These are phyloP conservation scores for Harrya chromipes DNA, from an alignment of 768 basidiomycete genomes.

Conservation along the genomic window DNA sequence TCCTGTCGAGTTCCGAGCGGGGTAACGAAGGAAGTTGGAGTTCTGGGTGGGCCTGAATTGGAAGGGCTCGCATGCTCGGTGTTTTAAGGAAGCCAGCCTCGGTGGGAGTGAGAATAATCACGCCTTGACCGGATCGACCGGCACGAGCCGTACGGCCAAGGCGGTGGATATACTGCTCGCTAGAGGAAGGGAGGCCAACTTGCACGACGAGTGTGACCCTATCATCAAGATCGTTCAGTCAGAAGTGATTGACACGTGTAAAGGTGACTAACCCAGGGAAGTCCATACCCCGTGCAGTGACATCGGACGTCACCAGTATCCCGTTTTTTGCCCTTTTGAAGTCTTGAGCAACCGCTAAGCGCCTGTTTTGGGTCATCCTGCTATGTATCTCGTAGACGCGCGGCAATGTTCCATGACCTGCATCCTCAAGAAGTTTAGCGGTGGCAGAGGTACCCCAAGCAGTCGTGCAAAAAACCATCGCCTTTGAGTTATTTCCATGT, in stretches of 20 bases:
- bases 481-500: constrained; percentile 34
- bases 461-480: constrained; percentile 68
- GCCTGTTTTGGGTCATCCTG: constrained; percentile 47
- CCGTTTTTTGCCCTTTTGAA: constrained; percentile 46
- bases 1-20: constrained; percentile 28
- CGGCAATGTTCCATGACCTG: constrained; percentile 27
- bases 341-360: constrained; percentile 46
- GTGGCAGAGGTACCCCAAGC: constrained; percentile 53
- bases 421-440: constrained; percentile 34
- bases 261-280: constrained; percentile 47
- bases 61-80: constrained; percentile 39
- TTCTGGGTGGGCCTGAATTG: constrained; percentile 34
- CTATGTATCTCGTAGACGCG: constrained; percentile 56
- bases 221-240: constrained; percentile 6
- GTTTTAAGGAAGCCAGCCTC: constrained; percentile 48
- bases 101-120: constrained; percentile 50
- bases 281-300: constrained; percentile 66
- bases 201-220: constrained; percentile 61
- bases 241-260: not conserved
- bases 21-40: constrained; percentile 27
- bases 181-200: constrained; percentile 61
- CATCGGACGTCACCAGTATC: constrained; percentile 52
- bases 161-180: constrained; percentile 78
- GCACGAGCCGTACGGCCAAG: constrained; percentile 78
- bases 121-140: constrained; percentile 57